A percentile compares a stretch with the other conserved stretches of the same genome.
phyloP scores from a whole-genome alignment of 2,329 filamentous ascomycete species.

The Rhinocladiella similis region DNA sequence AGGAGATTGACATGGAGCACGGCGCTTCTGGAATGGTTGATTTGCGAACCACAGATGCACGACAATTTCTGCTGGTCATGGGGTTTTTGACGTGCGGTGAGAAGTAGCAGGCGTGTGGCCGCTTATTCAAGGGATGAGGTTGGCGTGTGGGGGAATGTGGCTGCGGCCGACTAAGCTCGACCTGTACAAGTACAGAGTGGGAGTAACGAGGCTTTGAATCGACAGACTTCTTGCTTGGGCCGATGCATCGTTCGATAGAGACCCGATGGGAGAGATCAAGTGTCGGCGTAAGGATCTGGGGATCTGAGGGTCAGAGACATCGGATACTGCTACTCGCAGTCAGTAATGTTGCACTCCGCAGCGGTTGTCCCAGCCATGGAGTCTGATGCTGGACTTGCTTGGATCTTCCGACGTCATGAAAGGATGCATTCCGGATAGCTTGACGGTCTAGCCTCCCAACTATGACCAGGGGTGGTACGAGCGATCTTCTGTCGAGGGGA shows the following conservation, averaged over 20 bases:
- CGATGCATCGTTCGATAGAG: too few species aligned
- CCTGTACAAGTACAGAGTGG: too few species aligned
- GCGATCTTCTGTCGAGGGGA: not conserved
- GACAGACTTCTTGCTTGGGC: not conserved
- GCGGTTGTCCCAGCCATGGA: not conserved
- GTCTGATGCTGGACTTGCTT: not conserved
- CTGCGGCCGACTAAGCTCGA: too few species aligned
- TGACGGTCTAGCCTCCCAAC: not conserved
- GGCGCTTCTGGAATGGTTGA: not conserved
- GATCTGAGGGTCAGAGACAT: too few species aligned
- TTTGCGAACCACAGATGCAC: constrained; percentile 5
- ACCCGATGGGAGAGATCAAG: too few species aligned
- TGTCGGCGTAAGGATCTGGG: too few species aligned
- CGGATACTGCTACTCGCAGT: too few species aligned
- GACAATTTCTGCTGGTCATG: constrained; percentile 12
- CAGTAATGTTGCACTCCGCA: too few species aligned
- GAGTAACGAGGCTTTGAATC: too few species aligned
- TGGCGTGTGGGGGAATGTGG: too few species aligned
- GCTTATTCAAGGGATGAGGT: not conserved
- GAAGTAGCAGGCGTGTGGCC: not conserved
- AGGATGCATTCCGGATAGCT: constrained; percentile 12
- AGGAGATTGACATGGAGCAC: not conserved
- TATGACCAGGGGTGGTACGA: not conserved
- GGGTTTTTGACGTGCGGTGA: constrained; percentile 4
- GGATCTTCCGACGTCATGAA: constrained; percentile 16